Percentiles rank a stretch among this genome's conserved stretches.
phyloP scores from a whole-genome alignment of 345 rosid genomes.

The Bretschneidera sinensis region DNA sequence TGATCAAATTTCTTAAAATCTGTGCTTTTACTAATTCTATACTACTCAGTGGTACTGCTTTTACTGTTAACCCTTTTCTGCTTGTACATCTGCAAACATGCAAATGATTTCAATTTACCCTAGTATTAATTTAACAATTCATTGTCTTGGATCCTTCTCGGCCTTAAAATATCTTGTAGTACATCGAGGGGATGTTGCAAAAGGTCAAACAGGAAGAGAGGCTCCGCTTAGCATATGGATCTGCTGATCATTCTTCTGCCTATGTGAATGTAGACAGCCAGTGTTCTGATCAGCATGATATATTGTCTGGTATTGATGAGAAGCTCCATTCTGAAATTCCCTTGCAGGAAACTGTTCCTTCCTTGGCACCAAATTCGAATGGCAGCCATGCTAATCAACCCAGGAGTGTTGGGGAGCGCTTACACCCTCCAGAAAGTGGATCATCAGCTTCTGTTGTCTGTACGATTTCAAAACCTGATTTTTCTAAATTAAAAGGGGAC shows the following conservation, averaged over 20 bases:
- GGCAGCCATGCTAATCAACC: slow-evolving; percentile 33
- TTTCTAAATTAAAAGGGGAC: slow-evolving; percentile 56
- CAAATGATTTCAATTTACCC: slow-evolving; percentile 12
- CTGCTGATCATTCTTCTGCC: slow-evolving; percentile 40
- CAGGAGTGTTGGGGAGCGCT: slow-evolving; percentile 35
- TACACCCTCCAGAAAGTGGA: slow-evolving; percentile 38
- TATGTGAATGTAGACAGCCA: slow-evolving; percentile 38
- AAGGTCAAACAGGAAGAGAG: slow-evolving; percentile 38
- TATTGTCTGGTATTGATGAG: slow-evolving; percentile 39
- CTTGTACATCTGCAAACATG: slow-evolving; percentile 11
- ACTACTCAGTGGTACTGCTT: neutral
- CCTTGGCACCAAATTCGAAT: slow-evolving; percentile 30
- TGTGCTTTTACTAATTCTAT: neutral
- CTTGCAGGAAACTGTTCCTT: slow-evolving; percentile 53
- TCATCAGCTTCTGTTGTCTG: slow-evolving; percentile 28
- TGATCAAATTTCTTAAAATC: slow-evolving; percentile 10
- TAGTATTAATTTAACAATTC: slow-evolving; percentile 7
- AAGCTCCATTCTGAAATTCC: slow-evolving; percentile 39
- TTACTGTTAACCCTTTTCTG: neutral
- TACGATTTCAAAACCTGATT: slow-evolving; percentile 41
- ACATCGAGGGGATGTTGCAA: slow-evolving; percentile 37
- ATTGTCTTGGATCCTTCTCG: slow-evolving; percentile 24
- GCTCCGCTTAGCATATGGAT: slow-evolving; percentile 36
- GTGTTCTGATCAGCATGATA: slow-evolving; percentile 37
- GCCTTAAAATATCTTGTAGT: slow-evolving; percentile 33